A percentile compares a stretch with the other conserved stretches of the same genome.
These are phyloP conservation scores for Diaporthe longicolla DNA, from an alignment of 2,329 filamentous ascomycete species.

Conservation along the genomic window DNA sequence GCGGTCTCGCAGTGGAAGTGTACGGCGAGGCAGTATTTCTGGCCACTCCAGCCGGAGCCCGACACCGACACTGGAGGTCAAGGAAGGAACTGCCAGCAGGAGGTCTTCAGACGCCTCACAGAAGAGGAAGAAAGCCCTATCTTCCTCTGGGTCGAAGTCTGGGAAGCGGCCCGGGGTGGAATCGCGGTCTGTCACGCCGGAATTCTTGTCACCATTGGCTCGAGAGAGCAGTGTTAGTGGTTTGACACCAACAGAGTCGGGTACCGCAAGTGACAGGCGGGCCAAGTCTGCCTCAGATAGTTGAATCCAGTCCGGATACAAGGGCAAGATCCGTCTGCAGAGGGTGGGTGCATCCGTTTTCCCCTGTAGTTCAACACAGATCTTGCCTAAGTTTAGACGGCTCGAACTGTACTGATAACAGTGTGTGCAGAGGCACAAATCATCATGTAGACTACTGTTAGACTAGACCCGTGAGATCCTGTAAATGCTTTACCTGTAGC, in stretches of 20 bases:
- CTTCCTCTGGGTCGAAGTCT: slow-evolving; percentile 48
- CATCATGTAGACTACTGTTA: slow-evolving; percentile 5
- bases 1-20: slow-evolving; percentile 65
- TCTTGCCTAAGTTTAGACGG: slow-evolving; percentile 24
- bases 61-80: slow-evolving; percentile 63
- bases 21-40: slow-evolving; percentile 65
- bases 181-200: slow-evolving; percentile 68
- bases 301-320: too few species aligned
- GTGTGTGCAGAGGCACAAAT: background rate
- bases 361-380: background rate
- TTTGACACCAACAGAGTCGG: slow-evolving; percentile 33
- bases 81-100: slow-evolving; percentile 57
- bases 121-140: slow-evolving; percentile 66
- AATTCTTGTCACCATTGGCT: slow-evolving; percentile 67
- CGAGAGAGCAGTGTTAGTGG: slow-evolving; percentile 59
- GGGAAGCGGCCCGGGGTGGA: slow-evolving; percentile 62
- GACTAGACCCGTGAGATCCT: background rate
- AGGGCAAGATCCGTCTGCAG: too few species aligned
- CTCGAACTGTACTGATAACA: slow-evolving; percentile 7
- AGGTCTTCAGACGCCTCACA: slow-evolving; percentile 65
- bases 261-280: slow-evolving; percentile 20
- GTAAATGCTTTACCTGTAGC: background rate
- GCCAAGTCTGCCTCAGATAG: slow-evolving; percentile 33
- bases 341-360: too few species aligned
- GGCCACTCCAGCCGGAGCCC: slow-evolving; percentile 63